phyloP scores from a whole-genome alignment of 495 filamentous ascomycete species.

The Lasiosphaeria ovina region DNA sequence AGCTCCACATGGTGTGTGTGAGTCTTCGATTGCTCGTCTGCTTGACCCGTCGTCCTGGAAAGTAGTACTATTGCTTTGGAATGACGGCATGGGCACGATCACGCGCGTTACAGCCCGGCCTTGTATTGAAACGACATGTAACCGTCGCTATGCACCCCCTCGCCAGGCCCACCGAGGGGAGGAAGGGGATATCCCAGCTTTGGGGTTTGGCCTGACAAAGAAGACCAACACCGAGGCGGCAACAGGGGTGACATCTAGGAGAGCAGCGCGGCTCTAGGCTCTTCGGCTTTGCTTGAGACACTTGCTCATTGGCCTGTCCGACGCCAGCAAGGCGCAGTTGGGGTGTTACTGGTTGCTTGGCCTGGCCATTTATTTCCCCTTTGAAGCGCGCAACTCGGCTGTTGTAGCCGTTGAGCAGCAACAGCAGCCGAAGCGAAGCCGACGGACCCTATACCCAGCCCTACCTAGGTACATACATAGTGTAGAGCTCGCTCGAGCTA shows the following conservation, averaged over 20 bases:
- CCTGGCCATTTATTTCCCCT: not conserved
- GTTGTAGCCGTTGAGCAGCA: not conserved
- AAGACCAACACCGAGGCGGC: not conserved
- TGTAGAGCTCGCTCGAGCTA: not conserved
- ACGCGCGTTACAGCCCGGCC: constrained; percentile 16
- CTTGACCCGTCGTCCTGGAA: not conserved
- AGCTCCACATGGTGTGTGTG: constrained; percentile 8
- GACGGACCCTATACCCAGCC: too few relatives aligned
- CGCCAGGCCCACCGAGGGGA: not conserved
- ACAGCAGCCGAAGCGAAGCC: too few relatives aligned
- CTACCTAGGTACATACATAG: too few relatives aligned
- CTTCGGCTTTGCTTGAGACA: not conserved
- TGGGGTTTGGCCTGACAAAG: not conserved
- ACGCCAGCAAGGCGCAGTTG: not conserved
- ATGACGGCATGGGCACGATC: constrained; percentile 6
- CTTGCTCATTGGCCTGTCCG: not conserved
- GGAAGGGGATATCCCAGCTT: constrained; percentile 5
- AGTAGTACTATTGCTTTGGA: not conserved
- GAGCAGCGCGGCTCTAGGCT: constrained; percentile 4
- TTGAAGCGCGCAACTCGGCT: constrained; percentile 6
- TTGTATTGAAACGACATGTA: constrained; percentile 12
- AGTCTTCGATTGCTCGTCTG: not conserved
- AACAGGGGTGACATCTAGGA: not conserved
- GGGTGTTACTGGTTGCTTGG: not conserved
- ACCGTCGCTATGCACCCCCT: not conserved